These are phyloP conservation scores for Penicillium brevicompactum DNA, from an alignment of 2,329 filamentous ascomycete genomes.

Conservation along the genomic window DNA sequence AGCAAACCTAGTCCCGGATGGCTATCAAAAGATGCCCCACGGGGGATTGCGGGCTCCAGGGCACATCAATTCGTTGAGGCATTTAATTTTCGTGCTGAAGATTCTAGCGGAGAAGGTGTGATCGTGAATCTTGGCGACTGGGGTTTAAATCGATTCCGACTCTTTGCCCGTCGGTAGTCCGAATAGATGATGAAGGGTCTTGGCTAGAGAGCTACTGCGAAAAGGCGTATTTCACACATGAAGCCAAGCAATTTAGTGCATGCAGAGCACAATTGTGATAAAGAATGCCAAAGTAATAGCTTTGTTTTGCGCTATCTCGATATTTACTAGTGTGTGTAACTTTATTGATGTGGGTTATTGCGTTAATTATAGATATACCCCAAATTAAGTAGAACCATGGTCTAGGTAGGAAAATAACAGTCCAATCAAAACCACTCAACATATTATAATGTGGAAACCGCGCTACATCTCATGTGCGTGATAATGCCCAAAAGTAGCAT, in stretches of 20 bases:
- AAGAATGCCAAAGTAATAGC: background rate
- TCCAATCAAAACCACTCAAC: constrained; percentile 6
- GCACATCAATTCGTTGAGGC: background rate
- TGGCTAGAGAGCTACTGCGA: background rate
- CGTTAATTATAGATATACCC: background rate
- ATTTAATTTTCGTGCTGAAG: background rate
- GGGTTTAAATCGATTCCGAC: constrained; percentile 3
- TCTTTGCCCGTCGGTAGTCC: constrained; percentile 14
- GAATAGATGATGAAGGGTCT: constrained; percentile 1
- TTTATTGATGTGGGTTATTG: background rate
- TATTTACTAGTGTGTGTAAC: background rate
- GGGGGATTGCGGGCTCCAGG: background rate
- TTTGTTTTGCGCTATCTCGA: background rate
- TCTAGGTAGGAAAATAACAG: background rate
- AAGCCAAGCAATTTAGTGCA: background rate
- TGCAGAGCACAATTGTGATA: background rate
- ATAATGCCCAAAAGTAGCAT: no score
- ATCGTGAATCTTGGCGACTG: constrained; percentile 1
- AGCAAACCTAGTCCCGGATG: constrained; percentile 2
- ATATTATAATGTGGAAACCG: background rate
- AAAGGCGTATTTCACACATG: background rate
- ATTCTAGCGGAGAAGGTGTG: constrained; percentile 2
- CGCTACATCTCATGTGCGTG: no score
- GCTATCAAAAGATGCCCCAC: background rate
- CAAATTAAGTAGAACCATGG: background rate